These are phyloP conservation scores for Taxawa tesnikishii DNA, from an alignment of 2,329 filamentous ascomycete genomes.

Conservation along the genomic window DNA sequence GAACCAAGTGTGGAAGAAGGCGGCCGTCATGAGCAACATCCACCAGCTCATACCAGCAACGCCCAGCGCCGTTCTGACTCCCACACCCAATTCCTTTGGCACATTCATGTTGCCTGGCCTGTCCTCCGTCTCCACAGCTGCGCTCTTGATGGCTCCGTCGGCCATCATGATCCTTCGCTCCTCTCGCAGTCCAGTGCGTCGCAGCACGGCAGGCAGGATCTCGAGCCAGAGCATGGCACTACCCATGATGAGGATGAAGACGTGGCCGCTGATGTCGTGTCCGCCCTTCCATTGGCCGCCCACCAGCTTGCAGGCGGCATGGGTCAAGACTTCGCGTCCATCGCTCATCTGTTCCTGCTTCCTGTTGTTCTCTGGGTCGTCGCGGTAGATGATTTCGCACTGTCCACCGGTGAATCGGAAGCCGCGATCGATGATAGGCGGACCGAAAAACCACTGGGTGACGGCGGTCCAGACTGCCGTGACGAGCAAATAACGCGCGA, in stretches of 20 bases:
- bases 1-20: constrained; percentile 97
- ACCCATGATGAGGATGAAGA: constrained; percentile 80
- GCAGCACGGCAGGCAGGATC: constrained; percentile 50
- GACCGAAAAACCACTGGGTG: constrained; percentile 95
- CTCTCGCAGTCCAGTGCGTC: constrained; percentile 37
- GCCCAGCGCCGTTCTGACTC: constrained; percentile 39
- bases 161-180: constrained; percentile 53
- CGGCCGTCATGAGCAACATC: constrained; percentile 98
- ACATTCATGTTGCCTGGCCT: constrained; percentile 31
- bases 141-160: constrained; percentile 48
- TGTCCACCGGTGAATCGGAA: constrained; percentile 81
- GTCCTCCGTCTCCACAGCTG: constrained; percentile 26
- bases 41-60: constrained; percentile 68
- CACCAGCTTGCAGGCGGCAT: constrained; percentile 66
- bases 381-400: constrained; percentile 49
- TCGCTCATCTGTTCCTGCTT: constrained; percentile 35
- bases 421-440: constrained; percentile 76
- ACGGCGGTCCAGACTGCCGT: constrained; percentile 74
- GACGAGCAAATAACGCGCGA: constrained; percentile 55
- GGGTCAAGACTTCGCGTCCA: constrained; percentile 47
- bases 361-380: constrained; percentile 9
- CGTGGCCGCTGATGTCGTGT: constrained; percentile 91
- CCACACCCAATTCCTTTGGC: constrained; percentile 23
- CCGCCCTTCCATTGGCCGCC: constrained; percentile 86
- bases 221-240: constrained; percentile 75